Evolutionary conservation across 1,284 basidiomycete species (phyloP).

Genomic region (Irpex sp.): DNA sequence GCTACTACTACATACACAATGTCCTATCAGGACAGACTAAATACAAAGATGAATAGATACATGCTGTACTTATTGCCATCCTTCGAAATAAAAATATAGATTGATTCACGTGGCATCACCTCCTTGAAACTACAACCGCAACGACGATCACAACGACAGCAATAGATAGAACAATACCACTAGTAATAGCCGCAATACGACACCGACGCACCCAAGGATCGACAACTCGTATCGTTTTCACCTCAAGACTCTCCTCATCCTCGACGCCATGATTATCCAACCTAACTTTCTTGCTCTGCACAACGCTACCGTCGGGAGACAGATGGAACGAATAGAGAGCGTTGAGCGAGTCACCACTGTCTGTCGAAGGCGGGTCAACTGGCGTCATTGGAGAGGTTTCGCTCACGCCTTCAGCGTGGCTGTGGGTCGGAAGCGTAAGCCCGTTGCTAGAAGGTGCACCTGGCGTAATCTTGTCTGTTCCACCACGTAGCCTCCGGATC

Average conservation of each 20-base stretch:
- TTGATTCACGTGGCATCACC: background rate
- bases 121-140: slow-evolving; percentile 15
- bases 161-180: slow-evolving; percentile 35
- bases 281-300: background rate
- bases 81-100: no score
- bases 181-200: slow-evolving; percentile 40
- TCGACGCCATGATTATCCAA: background rate
- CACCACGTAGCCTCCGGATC: background rate
- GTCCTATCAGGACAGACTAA: no score
- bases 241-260: background rate
- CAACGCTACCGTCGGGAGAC: background rate
- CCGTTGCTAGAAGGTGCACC: background rate
- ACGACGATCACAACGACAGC: slow-evolving; percentile 37
- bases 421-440: background rate
- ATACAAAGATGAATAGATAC: no score
- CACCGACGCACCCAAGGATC: slow-evolving; percentile 45
- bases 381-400: slow-evolving; percentile 13
- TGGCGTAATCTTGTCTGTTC: background rate
- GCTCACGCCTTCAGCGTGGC: background rate
- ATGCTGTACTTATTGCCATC: no score
- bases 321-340: slow-evolving; percentile 1
- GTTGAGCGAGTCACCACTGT: slow-evolving; percentile 1
- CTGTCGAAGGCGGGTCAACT: background rate
- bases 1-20: no score
- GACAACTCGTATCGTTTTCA: background rate